Conservation (phyloP, 192 early-diverging fungal genomes). For the Glomus cerebriforme region DNA sequence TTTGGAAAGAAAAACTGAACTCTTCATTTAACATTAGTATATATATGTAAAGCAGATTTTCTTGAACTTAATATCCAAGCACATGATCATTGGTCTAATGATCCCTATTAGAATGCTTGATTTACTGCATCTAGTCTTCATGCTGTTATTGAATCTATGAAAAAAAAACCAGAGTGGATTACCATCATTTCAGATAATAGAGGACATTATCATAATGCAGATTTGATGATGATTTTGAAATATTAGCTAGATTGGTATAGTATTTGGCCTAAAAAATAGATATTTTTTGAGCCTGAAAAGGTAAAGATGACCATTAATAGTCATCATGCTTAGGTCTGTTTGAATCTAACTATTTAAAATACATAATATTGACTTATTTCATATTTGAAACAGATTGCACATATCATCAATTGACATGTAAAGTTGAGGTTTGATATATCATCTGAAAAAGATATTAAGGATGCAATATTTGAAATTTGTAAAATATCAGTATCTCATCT, state of each 20-base stretch:
- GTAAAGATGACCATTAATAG: not conserved
- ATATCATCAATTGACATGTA: not conserved
- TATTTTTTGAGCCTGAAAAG: not conserved
- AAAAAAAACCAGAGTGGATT: not conserved
- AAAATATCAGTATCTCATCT: not conserved
- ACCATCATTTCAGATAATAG: not conserved
- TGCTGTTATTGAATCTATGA: too few relatives aligned
- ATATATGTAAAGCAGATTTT: too few relatives aligned
- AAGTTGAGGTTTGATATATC: conserved; percentile 8
- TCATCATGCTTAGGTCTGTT: not conserved
- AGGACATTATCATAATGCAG: too few relatives aligned
- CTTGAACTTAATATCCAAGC: not conserved
- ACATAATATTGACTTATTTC: too few relatives aligned
- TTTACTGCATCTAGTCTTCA: not conserved
- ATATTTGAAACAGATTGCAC: not conserved
- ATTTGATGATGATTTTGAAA: not conserved
- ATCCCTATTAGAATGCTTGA: not conserved
- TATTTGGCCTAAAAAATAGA: not conserved
- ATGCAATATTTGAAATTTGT: too few relatives aligned
- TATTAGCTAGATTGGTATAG: not conserved
- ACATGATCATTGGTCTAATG: not conserved
- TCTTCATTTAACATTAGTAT: not conserved
- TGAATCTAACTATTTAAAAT: too few relatives aligned
- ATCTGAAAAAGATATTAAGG: not conserved
- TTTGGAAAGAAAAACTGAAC: not conserved